These are phyloP conservation scores for Phaeosphaeria sp. DNA, from an alignment of 2,329 filamentous ascomycete genomes.

Conservation along the genomic window DNA sequence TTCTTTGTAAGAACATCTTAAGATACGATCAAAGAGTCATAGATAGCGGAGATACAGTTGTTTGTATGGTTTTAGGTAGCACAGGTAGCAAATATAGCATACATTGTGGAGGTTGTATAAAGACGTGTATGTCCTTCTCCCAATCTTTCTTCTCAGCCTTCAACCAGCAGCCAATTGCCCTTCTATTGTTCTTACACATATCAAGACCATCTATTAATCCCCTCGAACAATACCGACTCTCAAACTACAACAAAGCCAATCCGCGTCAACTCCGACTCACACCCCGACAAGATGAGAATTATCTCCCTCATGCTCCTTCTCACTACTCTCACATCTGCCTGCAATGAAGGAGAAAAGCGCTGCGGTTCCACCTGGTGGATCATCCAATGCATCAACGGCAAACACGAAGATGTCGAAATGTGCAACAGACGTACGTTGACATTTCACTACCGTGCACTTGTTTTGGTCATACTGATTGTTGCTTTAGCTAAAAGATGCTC, in stretches of 20 bases:
- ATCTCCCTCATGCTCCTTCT: not conserved
- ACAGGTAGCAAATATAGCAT: not conserved
- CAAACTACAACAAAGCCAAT: not conserved
- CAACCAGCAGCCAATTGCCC: not conserved
- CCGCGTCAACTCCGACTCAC: not conserved
- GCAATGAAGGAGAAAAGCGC: not conserved
- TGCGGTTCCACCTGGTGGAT: not conserved
- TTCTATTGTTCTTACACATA: too few relatives aligned
- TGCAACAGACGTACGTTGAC: not conserved
- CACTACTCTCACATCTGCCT: not conserved
- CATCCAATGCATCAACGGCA: not conserved
- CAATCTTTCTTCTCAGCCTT: not conserved
- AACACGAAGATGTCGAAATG: not conserved
- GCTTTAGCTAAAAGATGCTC: not conserved
- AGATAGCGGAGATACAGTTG: too few relatives aligned
- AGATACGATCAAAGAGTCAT: not conserved
- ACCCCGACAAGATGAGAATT: not conserved
- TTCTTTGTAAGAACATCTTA: not conserved
- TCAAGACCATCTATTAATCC: too few relatives aligned
- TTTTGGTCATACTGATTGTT: not conserved
- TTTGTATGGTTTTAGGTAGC: not conserved
- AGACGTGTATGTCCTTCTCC: not conserved
- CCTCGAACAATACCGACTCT: too few relatives aligned
- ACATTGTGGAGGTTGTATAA: not conserved
- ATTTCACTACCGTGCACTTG: not conserved